These are phyloP conservation scores for Eucalyptus brandiana DNA, from an alignment of 345 rosid genomes.

Conservation along the genomic window DNA sequence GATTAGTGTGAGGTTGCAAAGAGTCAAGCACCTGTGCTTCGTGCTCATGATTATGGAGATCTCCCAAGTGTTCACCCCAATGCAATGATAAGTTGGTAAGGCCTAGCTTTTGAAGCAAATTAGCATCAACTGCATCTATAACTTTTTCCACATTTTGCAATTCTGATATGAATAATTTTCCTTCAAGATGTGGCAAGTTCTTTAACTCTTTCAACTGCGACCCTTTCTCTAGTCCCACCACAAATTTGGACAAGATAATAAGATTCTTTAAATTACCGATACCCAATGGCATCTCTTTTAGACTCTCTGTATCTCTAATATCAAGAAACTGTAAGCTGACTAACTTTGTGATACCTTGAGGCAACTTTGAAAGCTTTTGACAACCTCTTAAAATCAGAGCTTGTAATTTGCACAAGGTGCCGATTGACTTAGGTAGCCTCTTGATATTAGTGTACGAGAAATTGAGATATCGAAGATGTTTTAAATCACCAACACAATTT, in stretches of 20 bases:
- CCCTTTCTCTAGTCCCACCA: not conserved
- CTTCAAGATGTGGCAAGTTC: not conserved
- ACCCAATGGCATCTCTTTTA: not conserved
- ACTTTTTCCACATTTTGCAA: not conserved
- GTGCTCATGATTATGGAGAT: too few relatives aligned
- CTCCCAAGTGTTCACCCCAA: not conserved
- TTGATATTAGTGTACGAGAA: accelerated
- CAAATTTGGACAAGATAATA: too few relatives aligned
- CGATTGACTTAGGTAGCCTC: not conserved
- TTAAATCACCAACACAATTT: not conserved
- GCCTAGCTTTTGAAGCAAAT: not conserved
- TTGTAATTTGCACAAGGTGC: not conserved
- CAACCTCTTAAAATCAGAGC: not conserved
- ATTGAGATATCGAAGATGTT: not conserved
- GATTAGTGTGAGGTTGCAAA: too few relatives aligned
- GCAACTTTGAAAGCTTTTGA: not conserved
- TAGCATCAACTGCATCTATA: not conserved
- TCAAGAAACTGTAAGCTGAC: not conserved
- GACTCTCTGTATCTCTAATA: not conserved
- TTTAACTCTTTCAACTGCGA: not conserved
- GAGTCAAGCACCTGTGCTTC: too few relatives aligned
- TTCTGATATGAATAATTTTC: not conserved
- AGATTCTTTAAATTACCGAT: not conserved
- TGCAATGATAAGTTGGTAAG: not conserved
- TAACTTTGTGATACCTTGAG: not conserved